Base-by-base conservation (phyloP, 2,329 filamentous ascomycete genomes). In the Penicillium sp. region DNA sequence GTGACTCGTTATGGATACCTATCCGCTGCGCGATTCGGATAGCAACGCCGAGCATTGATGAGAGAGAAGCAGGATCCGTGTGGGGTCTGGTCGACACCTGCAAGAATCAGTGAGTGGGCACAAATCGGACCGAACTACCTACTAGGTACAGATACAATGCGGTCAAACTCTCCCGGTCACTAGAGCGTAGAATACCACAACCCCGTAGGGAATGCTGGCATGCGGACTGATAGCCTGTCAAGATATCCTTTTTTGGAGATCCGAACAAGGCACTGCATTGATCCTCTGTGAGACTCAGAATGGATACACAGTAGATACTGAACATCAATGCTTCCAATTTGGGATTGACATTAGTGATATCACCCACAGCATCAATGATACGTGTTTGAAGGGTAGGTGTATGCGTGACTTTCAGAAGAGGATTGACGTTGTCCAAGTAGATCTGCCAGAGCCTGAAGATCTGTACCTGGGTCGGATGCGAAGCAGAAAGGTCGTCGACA, bases 391-490 rank as follows among this genome's bases (percentile, higher is more conserved):
- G 42, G 0, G 42, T 44, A 2, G 26, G 42, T 4, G 42, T 44
- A 2, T 44, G 42, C 16, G 42, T 31, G 5, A 31, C 42, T 20
- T 14, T 31, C 6, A 44, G 42, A 31, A 44, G 24, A 18, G 42
- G 42, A 14, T 44, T 44, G 10, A 44, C 42, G 26, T 44, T 44
- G 10, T 44, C 42, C n/a, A 44, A 31, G 26, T 44, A 44, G 26
- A 44, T 31, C 42, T 44, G 42, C 42, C 42, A 44, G 0, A 44
- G 26, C 42, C 42, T 44, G 26, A 44, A 44, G 26, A 44, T 44
- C 2, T 44, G 42, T 13, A 44, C 42, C 26, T 44, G 42, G 24
- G 42, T 44, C 4, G 42, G 42, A 20, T 31, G 26, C 5, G 1
- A 44, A 20, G 26, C 10, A 13, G 26, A 44, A 18, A 44, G 42